Evolutionary conservation across 2,329 filamentous ascomycete species (phyloP).

Genomic region (Calonectria henricotiae): DNA sequence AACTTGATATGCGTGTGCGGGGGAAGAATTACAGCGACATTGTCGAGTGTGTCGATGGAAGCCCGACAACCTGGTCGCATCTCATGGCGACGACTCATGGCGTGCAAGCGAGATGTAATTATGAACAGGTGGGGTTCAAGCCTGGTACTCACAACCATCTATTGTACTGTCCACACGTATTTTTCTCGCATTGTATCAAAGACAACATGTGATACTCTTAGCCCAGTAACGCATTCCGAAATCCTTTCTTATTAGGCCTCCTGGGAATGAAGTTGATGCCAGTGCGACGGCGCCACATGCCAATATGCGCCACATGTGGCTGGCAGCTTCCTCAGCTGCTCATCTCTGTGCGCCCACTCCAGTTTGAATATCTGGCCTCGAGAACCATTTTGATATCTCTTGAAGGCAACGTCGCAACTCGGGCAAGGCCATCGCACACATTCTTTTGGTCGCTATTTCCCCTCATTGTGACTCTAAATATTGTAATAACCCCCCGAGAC

Average conservation of each 20-base stretch:
- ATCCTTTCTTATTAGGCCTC: background rate
- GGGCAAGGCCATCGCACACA: background rate
- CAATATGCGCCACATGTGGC: conserved; percentile 27
- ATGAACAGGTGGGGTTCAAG: background rate
- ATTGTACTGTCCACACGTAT: background rate
- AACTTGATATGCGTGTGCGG: too few species aligned
- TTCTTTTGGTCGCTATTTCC: background rate
- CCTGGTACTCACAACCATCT: background rate
- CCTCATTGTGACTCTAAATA: background rate
- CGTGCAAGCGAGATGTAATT: background rate
- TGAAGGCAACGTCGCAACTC: conserved; percentile 5
- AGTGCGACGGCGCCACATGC: conserved; percentile 39
- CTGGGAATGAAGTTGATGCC: conserved; percentile 2
- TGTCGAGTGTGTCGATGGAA: background rate
- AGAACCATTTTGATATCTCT: conserved; percentile 24
- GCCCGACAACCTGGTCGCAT: background rate
- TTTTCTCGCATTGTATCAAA: background rate
- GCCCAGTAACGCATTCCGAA: background rate
- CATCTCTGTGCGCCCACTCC: conserved; percentile 39
- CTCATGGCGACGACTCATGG: too few species aligned
- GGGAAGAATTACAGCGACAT: too few species aligned
- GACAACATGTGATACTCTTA: background rate
- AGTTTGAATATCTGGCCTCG: conserved; percentile 51
- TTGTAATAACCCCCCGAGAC: background rate
- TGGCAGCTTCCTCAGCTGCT: conserved; percentile 31